Conservation (phyloP, 176 grass and related monocot species). For the Rhynchospora tenuis region DNA sequence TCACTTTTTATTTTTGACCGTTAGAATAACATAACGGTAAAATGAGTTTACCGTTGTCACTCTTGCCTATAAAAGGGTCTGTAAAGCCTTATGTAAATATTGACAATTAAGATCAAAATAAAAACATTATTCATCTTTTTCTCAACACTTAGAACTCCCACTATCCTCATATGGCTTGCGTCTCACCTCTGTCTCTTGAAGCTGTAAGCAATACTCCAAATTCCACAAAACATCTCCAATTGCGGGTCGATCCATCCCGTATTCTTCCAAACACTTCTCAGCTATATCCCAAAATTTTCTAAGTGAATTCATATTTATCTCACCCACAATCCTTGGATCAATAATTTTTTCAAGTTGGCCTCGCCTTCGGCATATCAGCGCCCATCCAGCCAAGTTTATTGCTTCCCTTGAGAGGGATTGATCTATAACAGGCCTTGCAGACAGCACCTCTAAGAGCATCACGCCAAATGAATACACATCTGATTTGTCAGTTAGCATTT, state of each 20-base stretch:
- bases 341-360: slow-evolving; percentile 29
- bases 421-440: slow-evolving; percentile 66
- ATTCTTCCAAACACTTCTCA: slow-evolving; percentile 39
- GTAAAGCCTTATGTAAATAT: no score
- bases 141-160: background rate
- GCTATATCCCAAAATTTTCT: slow-evolving; percentile 39
- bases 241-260: slow-evolving; percentile 33
- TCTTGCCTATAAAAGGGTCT: no score
- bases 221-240: slow-evolving; percentile 53
- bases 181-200: slow-evolving; percentile 30
- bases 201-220: slow-evolving; percentile 39
- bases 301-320: slow-evolving; percentile 37
- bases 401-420: slow-evolving; percentile 35
- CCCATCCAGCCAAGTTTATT: slow-evolving; percentile 60
- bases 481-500: slow-evolving; percentile 62
- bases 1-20: no score
- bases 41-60: no score
- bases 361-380: slow-evolving; percentile 14
- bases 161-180: slow-evolving; percentile 33
- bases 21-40: no score
- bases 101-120: no score
- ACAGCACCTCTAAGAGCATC: slow-evolving; percentile 60
- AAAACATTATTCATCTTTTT: no score
- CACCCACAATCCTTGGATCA: slow-evolving; percentile 16
- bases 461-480: slow-evolving; percentile 90